Evolutionary conservation across 2,329 filamentous ascomycete species (phyloP), one percentile per base, ranked within the genome.

Genomic region (Bretziella fagacearum): DNA sequence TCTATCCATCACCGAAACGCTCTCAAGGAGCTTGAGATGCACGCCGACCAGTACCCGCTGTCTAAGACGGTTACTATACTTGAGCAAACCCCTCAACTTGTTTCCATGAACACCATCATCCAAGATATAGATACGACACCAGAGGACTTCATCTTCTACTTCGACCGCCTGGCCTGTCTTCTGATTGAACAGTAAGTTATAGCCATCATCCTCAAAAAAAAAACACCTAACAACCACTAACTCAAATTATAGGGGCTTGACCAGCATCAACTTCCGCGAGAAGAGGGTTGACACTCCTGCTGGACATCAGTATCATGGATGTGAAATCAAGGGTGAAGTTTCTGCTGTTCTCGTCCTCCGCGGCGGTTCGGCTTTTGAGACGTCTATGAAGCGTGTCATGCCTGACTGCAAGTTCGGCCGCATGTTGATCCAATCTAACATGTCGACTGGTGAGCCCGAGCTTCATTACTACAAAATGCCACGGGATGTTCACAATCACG

Each of bases 121-220:
- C 81, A 93, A 57, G 74, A 91, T 55, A 80, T 83, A 15, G 72
- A 78, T 41, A 89, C 85, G 0, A 68, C 73, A 5, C 73, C 84
- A 35, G 89, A 94, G 58, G 87, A 96, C 55, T 96, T 95, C 59
- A 84, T 94, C 52, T 96, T 96, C 63, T 96, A 96, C 63, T 95
- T 96, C 61, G 86, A 98, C 62, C 76, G 91, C 30, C 68, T 96
- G 30, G 77, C 84, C 2, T 77, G 82, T n/a, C 68, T 95, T 45
- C 69, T 96, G 22, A 74, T 96, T 40, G 89, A 96, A 61, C 67
- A 77, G 74, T 79, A 62, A 51, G 71, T 48, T 25, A 3, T 25
- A 13, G 2, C n/a, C 23, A 46, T 17, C 18, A 36, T 15, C 10
- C 18, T n/a, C 3, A n/a, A 18, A 17, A 18, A 6, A 13, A 5